Evolutionary conservation across 768 basidiomycete species (phyloP).

Genomic region (Dioszegia hungarica): DNA sequence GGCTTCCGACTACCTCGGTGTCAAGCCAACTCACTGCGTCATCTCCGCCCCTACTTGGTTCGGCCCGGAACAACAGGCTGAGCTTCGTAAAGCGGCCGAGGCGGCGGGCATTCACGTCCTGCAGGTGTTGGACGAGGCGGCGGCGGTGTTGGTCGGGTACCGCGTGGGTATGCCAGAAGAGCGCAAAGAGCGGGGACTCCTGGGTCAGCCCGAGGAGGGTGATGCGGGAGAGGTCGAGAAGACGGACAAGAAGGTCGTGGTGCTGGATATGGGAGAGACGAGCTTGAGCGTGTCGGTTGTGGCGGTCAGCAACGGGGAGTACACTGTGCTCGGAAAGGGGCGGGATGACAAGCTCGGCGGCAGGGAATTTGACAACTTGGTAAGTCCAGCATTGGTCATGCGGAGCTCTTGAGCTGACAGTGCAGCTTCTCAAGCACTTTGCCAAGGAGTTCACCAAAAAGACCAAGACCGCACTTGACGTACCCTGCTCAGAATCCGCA

Average conservation of each 20-base stretch:
- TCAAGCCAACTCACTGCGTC: slow-evolving; percentile 69
- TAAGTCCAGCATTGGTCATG: slow-evolving; percentile 17
- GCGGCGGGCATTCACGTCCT: slow-evolving; percentile 78
- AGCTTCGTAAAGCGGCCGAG: slow-evolving; percentile 66
- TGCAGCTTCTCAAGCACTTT: slow-evolving; percentile 79
- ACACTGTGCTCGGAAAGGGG: slow-evolving; percentile 48
- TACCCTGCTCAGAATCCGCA: slow-evolving; percentile 57
- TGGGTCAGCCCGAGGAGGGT: slow-evolving; percentile 47
- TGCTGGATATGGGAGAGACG: slow-evolving; percentile 51
- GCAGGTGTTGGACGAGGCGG: slow-evolving; percentile 82
- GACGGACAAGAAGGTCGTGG: slow-evolving; percentile 49
- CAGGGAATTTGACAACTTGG: slow-evolving; percentile 50
- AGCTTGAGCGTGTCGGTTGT: slow-evolving; percentile 46
- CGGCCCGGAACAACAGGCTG: slow-evolving; percentile 61
- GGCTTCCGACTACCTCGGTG: slow-evolving; percentile 83
- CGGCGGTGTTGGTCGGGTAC: slow-evolving; percentile 61
- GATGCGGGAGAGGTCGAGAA: slow-evolving; percentile 46
- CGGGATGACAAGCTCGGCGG: slow-evolving; percentile 49
- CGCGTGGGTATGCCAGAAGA: slow-evolving; percentile 46
- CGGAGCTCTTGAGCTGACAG: background rate
- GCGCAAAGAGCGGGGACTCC: slow-evolving; percentile 42
- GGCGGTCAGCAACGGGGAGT: slow-evolving; percentile 47
- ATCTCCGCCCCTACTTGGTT: slow-evolving; percentile 77
- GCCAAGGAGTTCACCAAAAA: slow-evolving; percentile 96
- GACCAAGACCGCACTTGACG: slow-evolving; percentile 67